phyloP scores from a whole-genome alignment of 352 stramenopile species.

The Globisporangium echinulatum region DNA sequence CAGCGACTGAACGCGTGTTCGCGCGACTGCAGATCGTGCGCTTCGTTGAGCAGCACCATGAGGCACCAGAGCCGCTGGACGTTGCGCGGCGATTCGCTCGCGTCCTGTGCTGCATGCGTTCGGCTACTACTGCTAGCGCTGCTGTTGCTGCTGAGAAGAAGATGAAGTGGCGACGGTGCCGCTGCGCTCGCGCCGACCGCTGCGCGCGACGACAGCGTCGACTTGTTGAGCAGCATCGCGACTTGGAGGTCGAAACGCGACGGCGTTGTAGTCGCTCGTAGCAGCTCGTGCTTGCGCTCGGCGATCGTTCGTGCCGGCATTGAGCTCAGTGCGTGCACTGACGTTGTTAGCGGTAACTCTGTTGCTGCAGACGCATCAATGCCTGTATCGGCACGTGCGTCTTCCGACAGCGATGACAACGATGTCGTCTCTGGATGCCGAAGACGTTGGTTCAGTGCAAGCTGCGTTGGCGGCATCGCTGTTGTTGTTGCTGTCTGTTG shows the following conservation, averaged over 20 bases:
- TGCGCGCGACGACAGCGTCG: conserved; percentile 35
- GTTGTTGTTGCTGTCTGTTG: background rate
- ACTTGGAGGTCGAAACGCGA: conserved; percentile 37
- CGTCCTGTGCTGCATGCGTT: too few relatives aligned
- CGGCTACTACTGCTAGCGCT: too few relatives aligned
- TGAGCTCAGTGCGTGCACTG: background rate
- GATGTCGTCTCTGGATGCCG: too few relatives aligned
- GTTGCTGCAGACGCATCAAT: background rate
- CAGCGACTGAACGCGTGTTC: conserved; percentile 55
- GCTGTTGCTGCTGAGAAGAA: too few relatives aligned
- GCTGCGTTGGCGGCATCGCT: too few relatives aligned
- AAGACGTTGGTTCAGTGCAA: too few relatives aligned
- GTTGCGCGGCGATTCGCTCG: conserved; percentile 19
- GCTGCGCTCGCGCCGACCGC: conserved; percentile 9
- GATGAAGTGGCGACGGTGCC: conserved; percentile 10
- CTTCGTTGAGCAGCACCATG: conserved; percentile 49
- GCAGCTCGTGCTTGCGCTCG: conserved; percentile 27
- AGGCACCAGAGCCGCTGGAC: conserved; percentile 42
- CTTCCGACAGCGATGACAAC: too few relatives aligned
- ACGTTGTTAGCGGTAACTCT: background rate
- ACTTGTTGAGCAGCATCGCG: conserved; percentile 41
- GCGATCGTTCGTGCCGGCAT: background rate
- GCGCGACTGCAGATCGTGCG: conserved; percentile 50
- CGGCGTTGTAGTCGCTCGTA: conserved; percentile 13
- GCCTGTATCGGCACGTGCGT: too few relatives aligned